A percentile compares a stretch with the other conserved stretches of the same genome.
Conservation (phyloP, 768 basidiomycete genomes). For the Scleroderma citrinum region DNA sequence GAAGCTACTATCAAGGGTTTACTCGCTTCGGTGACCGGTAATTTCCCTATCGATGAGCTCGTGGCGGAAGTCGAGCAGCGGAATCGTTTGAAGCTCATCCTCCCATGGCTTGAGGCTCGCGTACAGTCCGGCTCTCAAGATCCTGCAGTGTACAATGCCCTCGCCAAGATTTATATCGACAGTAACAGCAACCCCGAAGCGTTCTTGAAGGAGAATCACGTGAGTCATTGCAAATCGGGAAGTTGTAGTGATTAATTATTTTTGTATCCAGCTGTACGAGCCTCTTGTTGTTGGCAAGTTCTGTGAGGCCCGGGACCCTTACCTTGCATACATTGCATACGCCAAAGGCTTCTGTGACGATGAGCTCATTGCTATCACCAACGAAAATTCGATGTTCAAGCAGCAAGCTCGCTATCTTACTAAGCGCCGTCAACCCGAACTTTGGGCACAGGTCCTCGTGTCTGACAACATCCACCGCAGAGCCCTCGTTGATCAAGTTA, state of each 20-base stretch:
- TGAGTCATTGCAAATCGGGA: slow-evolving; percentile 33
- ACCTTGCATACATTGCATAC: slow-evolving; percentile 97
- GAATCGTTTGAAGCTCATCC: slow-evolving; percentile 92
- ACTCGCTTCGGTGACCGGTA: slow-evolving; percentile 90
- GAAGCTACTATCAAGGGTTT: slow-evolving; percentile 92
- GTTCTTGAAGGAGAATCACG: slow-evolving; percentile 98
- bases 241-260: slow-evolving; percentile 7
- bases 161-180: slow-evolving; percentile 98
- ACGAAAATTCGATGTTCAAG: slow-evolving; percentile 99
- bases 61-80: slow-evolving; percentile 96
- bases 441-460: slow-evolving; percentile 93
- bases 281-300: slow-evolving; percentile 97
- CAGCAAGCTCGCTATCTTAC: slow-evolving; percentile 98
- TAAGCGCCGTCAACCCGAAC: slow-evolving; percentile 89
- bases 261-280: slow-evolving; percentile 70
- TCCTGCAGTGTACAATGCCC: slow-evolving; percentile 89
- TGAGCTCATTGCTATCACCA: slow-evolving; percentile 93
- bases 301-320: slow-evolving; percentile 97
- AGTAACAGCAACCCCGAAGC: slow-evolving; percentile 97
- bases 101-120: slow-evolving; percentile 94
- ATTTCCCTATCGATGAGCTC: slow-evolving; percentile 96
- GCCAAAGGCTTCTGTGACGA: slow-evolving; percentile 99
- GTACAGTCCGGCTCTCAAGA: slow-evolving; percentile 95
- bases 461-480: slow-evolving; percentile 89
- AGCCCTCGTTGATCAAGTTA: slow-evolving; percentile 86